Evolutionary conservation across 2,329 filamentous ascomycete species (phyloP), one percentile per base, ranked within the genome.

Genomic region (Aspergillus cejpii): DNA sequence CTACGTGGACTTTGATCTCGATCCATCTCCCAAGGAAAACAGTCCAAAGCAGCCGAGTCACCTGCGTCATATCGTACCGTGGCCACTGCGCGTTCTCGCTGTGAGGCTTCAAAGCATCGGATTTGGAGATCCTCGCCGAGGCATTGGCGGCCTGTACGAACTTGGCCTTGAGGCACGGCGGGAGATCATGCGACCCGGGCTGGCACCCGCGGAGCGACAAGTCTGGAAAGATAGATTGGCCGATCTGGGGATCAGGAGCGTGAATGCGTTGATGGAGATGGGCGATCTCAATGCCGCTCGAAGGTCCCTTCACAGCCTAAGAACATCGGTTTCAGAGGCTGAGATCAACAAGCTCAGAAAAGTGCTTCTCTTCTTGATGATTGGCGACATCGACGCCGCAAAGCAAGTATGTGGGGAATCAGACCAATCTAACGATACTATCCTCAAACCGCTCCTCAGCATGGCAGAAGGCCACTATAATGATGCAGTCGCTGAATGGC

Each of bases 141-240:
- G 87, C 3, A 83, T 98, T 45, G 91, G 92, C 75, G 86, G 85
- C 36, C 87, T 94, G 62, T 94, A 95, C 62, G 89, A 95, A 51
- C 76, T 97, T 2, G 89, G 84, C 0, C 70, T 85, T 6, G 88
- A 94, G 64, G 87, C 87, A 2, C 75, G 89, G 14, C 70, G 73
- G 2, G 75, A 77, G 45, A 71, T 87, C 4, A 67, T 71, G 14
- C 72, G 69, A 24, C 74, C 79, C 0, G 68, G 62, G 10, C 62
- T 65, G 29, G 74, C 77, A 7, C 73, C 76, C 40, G 74, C 80
- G 1, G 78, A 79, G 17, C 70, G 74, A 12, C 72, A 75, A 51
- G 55, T 84, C 5, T 97, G 91, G 91, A 81, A 79, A 52, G 68
- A 69, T 1, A 71, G 91, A 20, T 73, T 97, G 1, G 70, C 75